Evolutionary conservation across 768 basidiomycete genomes (phyloP).

Genomic region (Strobilomyces echinocephalus): DNA sequence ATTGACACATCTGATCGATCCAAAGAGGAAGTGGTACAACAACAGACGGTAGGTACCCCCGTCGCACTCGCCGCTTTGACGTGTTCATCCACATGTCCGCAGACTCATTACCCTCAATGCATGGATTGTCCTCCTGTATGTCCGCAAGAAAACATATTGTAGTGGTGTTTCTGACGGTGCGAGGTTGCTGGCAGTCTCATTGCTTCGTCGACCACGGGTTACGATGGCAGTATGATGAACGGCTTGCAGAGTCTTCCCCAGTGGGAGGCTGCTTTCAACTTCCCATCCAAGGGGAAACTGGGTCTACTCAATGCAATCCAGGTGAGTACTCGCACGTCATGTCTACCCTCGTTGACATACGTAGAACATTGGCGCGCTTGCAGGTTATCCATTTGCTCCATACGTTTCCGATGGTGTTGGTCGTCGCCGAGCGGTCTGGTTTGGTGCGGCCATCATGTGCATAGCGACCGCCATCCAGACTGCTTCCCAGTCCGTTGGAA

Average conservation of each 20-base stretch:
- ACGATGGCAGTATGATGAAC: slow-evolving; percentile 79
- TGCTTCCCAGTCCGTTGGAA: slow-evolving; percentile 63
- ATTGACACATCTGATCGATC: slow-evolving; percentile 56
- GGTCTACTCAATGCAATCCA: slow-evolving; percentile 75
- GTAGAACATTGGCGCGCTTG: slow-evolving; percentile 66
- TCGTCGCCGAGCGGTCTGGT: slow-evolving; percentile 57
- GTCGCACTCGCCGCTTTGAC: not conserved
- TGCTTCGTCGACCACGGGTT: slow-evolving; percentile 72
- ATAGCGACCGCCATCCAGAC: slow-evolving; percentile 65
- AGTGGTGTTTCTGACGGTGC: not conserved
- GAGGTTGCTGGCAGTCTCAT: slow-evolving; percentile 45
- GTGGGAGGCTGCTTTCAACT: slow-evolving; percentile 60
- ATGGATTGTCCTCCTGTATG: slow-evolving; percentile 67
- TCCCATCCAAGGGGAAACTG: slow-evolving; percentile 52
- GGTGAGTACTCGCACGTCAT: slow-evolving; percentile 30
- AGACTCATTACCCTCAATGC: slow-evolving; percentile 61
- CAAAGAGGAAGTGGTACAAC: slow-evolving; percentile 70
- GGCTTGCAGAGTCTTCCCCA: slow-evolving; percentile 64
- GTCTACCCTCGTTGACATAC: not conserved
- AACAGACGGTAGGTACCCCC: slow-evolving; percentile 53
- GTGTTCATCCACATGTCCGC: not conserved
- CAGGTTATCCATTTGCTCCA: slow-evolving; percentile 65
- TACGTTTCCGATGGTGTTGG: slow-evolving; percentile 71
- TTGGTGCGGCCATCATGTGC: slow-evolving; percentile 70
- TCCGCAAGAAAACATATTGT: not conserved